phyloP scores from a whole-genome alignment of 805 yeast species.

The Nakazawaea molendinolei region DNA sequence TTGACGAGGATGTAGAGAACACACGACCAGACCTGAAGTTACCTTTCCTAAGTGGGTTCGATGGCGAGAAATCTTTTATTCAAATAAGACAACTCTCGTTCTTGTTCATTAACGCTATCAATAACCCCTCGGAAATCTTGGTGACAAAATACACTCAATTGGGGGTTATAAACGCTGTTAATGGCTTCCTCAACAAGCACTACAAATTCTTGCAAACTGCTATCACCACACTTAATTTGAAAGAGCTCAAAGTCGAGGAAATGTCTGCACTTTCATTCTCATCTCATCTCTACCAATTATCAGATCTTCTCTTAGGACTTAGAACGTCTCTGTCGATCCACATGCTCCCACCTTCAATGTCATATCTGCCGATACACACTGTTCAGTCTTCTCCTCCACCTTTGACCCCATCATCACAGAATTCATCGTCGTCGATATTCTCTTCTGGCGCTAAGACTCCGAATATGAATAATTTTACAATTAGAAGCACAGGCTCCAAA shows the following conservation, averaged over 20 bases:
- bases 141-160: constrained; percentile 41
- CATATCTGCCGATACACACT: no score
- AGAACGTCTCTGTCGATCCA: no score
- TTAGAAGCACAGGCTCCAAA: constrained; percentile 1
- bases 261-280: constrained; percentile 1
- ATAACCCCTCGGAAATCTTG: constrained; percentile 44
- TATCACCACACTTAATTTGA: constrained; percentile 15
- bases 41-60: constrained; percentile 43
- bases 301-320: constrained; percentile 13
- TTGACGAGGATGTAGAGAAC: constrained; percentile 33
- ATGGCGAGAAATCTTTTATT: constrained; percentile 30
- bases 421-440: constrained; percentile 10
- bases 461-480: neutral
- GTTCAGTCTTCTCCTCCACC: constrained; percentile 14
- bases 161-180: constrained; percentile 46
- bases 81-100: constrained; percentile 35
- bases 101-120: constrained; percentile 35
- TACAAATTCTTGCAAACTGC: constrained; percentile 15
- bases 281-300: constrained; percentile 3
- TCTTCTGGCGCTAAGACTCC: constrained; percentile 11
- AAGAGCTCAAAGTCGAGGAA: constrained; percentile 6
- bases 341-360: no score
- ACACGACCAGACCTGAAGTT: constrained; percentile 33
- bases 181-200: constrained; percentile 19
- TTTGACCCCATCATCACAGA: constrained; percentile 13